Percentiles rank a stretch among this genome's conserved stretches.
Conservation (phyloP, 331 rosid species). For the Malus hybrid region DNA sequence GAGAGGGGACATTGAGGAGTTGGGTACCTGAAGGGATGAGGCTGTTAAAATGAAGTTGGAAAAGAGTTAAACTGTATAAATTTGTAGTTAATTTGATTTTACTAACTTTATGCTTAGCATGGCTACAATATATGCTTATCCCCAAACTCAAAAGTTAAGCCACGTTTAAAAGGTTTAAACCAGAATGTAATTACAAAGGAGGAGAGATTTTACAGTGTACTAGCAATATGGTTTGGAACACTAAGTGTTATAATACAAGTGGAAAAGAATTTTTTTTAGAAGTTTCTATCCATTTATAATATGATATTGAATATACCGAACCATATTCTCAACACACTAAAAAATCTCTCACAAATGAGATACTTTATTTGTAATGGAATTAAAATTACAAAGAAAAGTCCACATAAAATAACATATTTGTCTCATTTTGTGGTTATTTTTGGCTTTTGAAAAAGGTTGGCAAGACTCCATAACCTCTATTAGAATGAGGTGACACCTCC, state of each 20-base stretch:
- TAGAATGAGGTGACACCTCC: no score
- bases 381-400: no score
- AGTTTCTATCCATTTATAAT: no score
- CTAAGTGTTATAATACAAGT: no score
- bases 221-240: fast-evolving
- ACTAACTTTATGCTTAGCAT: background rate
- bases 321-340: no score
- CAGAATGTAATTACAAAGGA: background rate
- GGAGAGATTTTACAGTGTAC: no score
- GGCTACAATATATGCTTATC: background rate
- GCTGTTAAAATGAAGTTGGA: background rate
- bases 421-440: background rate
- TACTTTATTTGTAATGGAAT: no score
- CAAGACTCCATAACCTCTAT: no score
- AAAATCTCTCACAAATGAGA: no score
- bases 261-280: fast-evolving
- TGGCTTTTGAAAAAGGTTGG: no score
- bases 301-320: fast-evolving
- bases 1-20: constrained; percentile 6
- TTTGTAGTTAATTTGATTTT: background rate
- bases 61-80: background rate
- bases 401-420: background rate
- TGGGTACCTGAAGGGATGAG: constrained; percentile 8
- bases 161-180: background rate
- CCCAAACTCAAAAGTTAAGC: background rate